Evolutionary conservation across 2,329 filamentous ascomycete species (phyloP).

Genomic region (Alternaria consortialis): DNA sequence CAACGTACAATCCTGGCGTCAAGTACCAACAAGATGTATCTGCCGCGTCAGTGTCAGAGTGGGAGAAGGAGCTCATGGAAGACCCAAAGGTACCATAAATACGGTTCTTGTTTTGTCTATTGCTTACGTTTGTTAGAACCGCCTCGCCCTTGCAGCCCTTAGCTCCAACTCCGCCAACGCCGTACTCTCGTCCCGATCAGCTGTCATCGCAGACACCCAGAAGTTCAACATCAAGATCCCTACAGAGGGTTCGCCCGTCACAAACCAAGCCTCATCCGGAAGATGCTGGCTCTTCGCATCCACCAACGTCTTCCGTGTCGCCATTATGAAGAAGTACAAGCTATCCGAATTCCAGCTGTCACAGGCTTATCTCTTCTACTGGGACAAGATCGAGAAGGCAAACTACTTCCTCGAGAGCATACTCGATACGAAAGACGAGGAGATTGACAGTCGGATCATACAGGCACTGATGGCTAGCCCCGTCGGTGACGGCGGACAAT

Average conservation of each 20-base stretch:
- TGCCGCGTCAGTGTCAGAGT: conserved; percentile 61
- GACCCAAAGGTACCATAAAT: conserved; percentile 68
- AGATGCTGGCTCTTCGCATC: conserved; percentile 92
- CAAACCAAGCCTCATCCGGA: conserved; percentile 82
- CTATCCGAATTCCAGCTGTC: conserved; percentile 84
- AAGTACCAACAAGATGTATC: conserved; percentile 56
- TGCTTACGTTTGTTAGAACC: conserved; percentile 56
- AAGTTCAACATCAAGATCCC: conserved; percentile 86
- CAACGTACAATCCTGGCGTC: conserved; percentile 37
- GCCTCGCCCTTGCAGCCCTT: conserved; percentile 78
- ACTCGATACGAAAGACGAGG: conserved; percentile 74
- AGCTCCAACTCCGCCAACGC: conserved; percentile 71
- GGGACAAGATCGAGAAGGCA: conserved; percentile 91
- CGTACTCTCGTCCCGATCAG: conserved; percentile 70
- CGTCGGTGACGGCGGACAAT: conserved; percentile 84
- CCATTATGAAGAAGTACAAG: conserved; percentile 83
- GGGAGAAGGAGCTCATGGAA: conserved; percentile 69
- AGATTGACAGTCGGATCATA: conserved; percentile 76
- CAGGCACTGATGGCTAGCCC: conserved; percentile 73
- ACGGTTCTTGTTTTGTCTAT: not conserved
- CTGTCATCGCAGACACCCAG: conserved; percentile 75
- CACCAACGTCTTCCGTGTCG: conserved; percentile 91
- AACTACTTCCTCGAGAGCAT: conserved; percentile 90
- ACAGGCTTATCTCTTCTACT: conserved; percentile 89
- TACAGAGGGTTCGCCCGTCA: conserved; percentile 81